These are phyloP conservation scores for Xylaria arbuscula DNA, from an alignment of 2,329 filamentous ascomycete species.

Conservation along the genomic window DNA sequence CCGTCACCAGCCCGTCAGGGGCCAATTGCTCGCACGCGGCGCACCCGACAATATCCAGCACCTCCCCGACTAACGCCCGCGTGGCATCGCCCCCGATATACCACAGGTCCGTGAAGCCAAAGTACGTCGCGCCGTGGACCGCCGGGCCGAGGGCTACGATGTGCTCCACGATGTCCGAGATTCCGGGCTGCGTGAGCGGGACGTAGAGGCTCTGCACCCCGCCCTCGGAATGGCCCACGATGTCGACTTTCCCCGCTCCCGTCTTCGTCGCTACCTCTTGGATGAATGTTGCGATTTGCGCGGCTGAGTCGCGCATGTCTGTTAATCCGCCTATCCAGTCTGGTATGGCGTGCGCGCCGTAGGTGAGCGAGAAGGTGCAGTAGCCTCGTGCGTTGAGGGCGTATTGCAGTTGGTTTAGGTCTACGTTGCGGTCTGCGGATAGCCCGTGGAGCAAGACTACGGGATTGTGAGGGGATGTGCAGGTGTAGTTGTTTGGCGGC, in stretches of 20 bases:
- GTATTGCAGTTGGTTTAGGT: conserved; percentile 46
- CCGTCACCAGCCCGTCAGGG: conserved; percentile 42
- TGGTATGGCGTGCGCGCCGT: conserved; percentile 54
- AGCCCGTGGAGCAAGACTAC: conserved; percentile 61
- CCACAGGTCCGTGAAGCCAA: conserved; percentile 46
- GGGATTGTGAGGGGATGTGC: conserved; percentile 49
- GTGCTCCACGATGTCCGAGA: conserved; percentile 44
- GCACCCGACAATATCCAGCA: conserved; percentile 42
- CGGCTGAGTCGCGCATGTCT: conserved; percentile 53
- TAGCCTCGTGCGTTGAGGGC: conserved; percentile 50
- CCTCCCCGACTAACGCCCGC: conserved; percentile 36
- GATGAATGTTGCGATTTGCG: conserved; percentile 55
- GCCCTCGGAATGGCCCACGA: conserved; percentile 58
- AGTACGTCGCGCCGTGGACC: conserved; percentile 47
- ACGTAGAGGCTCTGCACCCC: conserved; percentile 54
- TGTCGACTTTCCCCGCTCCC: conserved; percentile 52
- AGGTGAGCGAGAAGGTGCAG: conserved; percentile 57
- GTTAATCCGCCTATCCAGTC: conserved; percentile 54
- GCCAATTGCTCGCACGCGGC: conserved; percentile 47
- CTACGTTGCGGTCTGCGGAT: conserved; percentile 41
- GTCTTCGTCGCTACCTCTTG: conserved; percentile 51
- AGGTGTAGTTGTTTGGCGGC: conserved; percentile 45
- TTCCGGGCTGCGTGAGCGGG: conserved; percentile 45
- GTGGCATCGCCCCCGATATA: conserved; percentile 45
- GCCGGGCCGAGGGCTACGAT: conserved; percentile 45